Evolutionary conservation across 768 basidiomycete genomes (phyloP).

Genomic region (Rhodotorula babjevae): DNA sequence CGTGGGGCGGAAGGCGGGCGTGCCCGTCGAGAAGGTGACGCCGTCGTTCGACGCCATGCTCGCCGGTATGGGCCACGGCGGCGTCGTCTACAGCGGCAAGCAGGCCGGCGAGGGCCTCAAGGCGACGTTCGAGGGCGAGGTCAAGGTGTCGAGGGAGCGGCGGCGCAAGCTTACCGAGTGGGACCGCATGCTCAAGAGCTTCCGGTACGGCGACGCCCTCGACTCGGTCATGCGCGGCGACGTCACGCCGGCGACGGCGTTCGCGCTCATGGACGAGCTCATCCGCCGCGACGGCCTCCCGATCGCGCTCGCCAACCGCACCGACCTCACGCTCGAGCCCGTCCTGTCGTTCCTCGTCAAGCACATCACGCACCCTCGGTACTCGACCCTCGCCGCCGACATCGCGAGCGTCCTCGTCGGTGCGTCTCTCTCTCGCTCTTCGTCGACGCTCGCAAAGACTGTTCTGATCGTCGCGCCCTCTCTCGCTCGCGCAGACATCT

Average conservation of each 20-base stretch:
- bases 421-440: conserved; percentile 49
- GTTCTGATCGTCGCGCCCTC: too few species aligned
- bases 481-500: conserved; percentile 67
- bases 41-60: conserved; percentile 39
- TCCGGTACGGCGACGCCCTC: conserved; percentile 90
- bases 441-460: too few species aligned
- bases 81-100: conserved; percentile 24
- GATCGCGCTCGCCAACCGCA: conserved; percentile 79
- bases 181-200: conserved; percentile 80
- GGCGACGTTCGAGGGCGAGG: conserved; percentile 55
- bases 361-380: conserved; percentile 81
- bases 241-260: conserved; percentile 75
- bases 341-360: conserved; percentile 79
- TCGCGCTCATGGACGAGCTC: conserved; percentile 86
- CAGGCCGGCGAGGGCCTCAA: conserved; percentile 33
- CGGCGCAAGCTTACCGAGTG: conserved; percentile 73
- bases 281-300: conserved; percentile 84
- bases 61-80: conserved; percentile 35
- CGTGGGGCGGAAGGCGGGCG: conserved; percentile 46
- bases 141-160: conserved; percentile 68
- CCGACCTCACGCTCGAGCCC: conserved; percentile 88
- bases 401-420: conserved; percentile 76
- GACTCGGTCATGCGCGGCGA: conserved; percentile 87
- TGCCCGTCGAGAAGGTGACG: conserved; percentile 26
- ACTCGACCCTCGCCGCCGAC: conserved; percentile 82